Evolutionary conservation across 331 rosid genomes (phyloP).

Genomic region (Arachis monticola): DNA sequence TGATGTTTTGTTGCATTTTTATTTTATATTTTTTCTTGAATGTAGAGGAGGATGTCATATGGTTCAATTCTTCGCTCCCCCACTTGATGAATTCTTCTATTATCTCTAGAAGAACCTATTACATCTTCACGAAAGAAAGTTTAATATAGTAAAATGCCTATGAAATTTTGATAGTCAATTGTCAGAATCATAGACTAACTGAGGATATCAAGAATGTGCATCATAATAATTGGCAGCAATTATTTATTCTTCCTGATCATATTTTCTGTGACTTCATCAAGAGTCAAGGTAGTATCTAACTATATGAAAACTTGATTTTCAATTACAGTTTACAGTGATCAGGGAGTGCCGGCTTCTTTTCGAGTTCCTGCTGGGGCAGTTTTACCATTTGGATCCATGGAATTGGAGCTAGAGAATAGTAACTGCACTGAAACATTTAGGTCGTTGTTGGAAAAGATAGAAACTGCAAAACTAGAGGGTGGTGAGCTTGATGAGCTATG

Average conservation of each 20-base stretch:
- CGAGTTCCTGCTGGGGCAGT: slow-evolving; percentile 88
- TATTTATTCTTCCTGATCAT: slow-evolving; percentile 30
- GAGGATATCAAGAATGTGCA: slow-evolving; percentile 11
- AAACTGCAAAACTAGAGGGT: slow-evolving; percentile 68
- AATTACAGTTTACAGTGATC: slow-evolving; percentile 72
- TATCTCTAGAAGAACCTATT: not conserved
- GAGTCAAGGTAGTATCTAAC: not conserved
- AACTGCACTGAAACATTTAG: slow-evolving; percentile 64
- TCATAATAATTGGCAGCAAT: slow-evolving; percentile 9
- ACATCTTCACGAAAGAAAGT: not conserved
- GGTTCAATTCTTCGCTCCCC: not conserved
- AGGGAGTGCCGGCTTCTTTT: slow-evolving; percentile 83
- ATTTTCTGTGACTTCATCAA: slow-evolving; percentile 20
- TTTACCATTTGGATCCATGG: slow-evolving; percentile 95
- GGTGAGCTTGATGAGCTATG: slow-evolving; percentile 76
- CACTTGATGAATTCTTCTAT: not conserved
- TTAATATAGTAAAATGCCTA: not conserved
- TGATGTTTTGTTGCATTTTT: slow-evolving; percentile 5
- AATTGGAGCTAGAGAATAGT: slow-evolving; percentile 70
- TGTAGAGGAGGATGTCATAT: slow-evolving; percentile 2
- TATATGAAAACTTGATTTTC: slow-evolving; percentile 39
- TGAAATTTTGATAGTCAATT: slow-evolving; percentile 3
- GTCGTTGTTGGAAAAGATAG: slow-evolving; percentile 67
- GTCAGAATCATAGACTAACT: not conserved
- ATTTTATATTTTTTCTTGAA: not conserved